phyloP scores from a whole-genome alignment of 1,284 basidiomycete species.

The Coniferiporia sulphurascens region DNA sequence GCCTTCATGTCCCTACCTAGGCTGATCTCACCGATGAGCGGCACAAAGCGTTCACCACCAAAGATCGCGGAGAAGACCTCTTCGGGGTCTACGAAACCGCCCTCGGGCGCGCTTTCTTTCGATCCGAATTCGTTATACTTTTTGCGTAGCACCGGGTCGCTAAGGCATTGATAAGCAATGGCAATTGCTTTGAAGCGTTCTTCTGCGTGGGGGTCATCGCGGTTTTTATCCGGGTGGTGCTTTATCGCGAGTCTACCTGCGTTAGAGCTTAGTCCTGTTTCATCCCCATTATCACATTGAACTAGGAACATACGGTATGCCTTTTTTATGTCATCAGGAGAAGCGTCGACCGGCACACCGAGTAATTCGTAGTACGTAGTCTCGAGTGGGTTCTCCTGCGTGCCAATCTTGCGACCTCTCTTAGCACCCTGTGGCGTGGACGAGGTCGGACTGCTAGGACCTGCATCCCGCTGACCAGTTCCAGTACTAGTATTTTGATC shows the following conservation, averaged over 20 bases:
- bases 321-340: constrained; percentile 89
- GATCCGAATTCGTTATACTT: constrained; percentile 94
- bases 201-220: constrained; percentile 86
- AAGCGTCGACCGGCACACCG: constrained; percentile 70
- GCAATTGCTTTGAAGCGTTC: constrained; percentile 88
- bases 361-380: constrained; percentile 87
- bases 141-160: constrained; percentile 76
- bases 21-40: constrained; percentile 80
- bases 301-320: constrained; percentile 68
- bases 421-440: constrained; percentile 21
- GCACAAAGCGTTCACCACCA: constrained; percentile 79
- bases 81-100: constrained; percentile 70
- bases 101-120: constrained; percentile 75
- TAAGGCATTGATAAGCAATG: constrained; percentile 86
- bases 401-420: constrained; percentile 70
- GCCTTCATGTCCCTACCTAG: constrained; percentile 97
- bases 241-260: constrained; percentile 90
- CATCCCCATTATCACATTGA: neutral
- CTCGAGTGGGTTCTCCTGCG: constrained; percentile 86
- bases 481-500: constrained; percentile 34
- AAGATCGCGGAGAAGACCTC: constrained; percentile 95
- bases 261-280: neutral
- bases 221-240: constrained; percentile 90
- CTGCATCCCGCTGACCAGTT: constrained; percentile 25
- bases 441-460: constrained; percentile 20